Conservation (phyloP, 2,329 filamentous ascomycete species). For the Pyricularia grisea region DNA sequence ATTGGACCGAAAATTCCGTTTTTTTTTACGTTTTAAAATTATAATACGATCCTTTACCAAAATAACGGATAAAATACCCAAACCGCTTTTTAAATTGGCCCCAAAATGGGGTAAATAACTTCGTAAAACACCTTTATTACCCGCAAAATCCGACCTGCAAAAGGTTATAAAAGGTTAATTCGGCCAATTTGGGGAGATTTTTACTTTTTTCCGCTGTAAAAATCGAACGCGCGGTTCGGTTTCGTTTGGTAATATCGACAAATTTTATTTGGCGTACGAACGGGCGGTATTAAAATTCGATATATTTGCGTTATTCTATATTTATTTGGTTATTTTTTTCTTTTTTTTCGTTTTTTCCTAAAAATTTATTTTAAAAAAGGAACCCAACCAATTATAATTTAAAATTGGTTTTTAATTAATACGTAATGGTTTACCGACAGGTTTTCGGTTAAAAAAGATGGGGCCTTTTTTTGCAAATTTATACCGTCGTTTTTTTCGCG, state of each 20-base stretch:
- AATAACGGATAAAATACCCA: not conserved
- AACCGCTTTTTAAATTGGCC: not conserved
- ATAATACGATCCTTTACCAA: not conserved
- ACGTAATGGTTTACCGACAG: too few species aligned
- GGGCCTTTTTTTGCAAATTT: too few species aligned
- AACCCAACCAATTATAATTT: too few species aligned
- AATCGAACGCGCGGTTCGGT: not conserved
- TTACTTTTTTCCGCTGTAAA: not conserved
- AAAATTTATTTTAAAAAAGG: too few species aligned
- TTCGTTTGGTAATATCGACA: not conserved
- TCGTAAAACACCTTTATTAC: not conserved
- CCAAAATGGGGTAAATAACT: not conserved
- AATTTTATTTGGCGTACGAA: not conserved
- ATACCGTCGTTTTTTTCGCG: too few species aligned
- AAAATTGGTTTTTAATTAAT: too few species aligned
- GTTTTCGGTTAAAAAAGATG: too few species aligned
- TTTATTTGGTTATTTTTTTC: too few species aligned
- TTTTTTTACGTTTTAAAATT: not conserved
- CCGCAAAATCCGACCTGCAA: not conserved
- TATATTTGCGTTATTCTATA: not conserved
- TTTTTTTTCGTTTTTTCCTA: too few species aligned
- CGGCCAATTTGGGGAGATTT: not conserved
- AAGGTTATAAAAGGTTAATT: too few species aligned
- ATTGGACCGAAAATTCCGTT: not conserved
- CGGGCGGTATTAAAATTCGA: not conserved